Conservation (phyloP, 2,329 filamentous ascomycete species). For the Neonectria magnoliae region DNA sequence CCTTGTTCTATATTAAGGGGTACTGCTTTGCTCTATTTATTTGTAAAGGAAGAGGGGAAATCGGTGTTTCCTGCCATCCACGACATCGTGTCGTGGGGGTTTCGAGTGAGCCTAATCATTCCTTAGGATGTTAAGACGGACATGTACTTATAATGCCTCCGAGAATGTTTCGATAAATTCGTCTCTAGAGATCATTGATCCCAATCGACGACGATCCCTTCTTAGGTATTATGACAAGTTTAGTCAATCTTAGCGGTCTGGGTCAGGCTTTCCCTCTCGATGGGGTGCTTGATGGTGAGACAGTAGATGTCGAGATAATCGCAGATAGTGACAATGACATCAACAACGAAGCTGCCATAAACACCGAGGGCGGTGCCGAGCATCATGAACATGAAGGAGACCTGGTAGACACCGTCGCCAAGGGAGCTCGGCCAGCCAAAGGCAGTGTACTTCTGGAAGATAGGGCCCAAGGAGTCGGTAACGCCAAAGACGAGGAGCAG, state of each 20-base stretch:
- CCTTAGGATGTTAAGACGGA: background rate
- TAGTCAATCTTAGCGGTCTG: conserved; percentile 54
- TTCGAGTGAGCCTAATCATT: background rate
- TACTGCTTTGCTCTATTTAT: background rate
- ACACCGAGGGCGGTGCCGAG: conserved; percentile 86
- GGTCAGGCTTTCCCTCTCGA: conserved; percentile 51
- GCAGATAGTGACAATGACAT: conserved; percentile 97
- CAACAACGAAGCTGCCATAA: conserved; percentile 97
- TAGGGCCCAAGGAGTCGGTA: conserved; percentile 80
- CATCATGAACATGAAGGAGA: conserved; percentile 90
- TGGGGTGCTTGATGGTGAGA: conserved; percentile 90
- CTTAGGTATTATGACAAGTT: background rate
- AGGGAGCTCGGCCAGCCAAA: conserved; percentile 82
- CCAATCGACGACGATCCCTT: background rate
- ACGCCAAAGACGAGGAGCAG: conserved; percentile 82
- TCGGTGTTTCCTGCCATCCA: background rate
- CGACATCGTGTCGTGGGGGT: background rate
- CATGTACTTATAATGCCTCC: background rate
- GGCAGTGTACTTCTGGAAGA: conserved; percentile 66
- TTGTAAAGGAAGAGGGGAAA: background rate
- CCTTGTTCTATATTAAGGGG: background rate
- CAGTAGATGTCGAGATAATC: conserved; percentile 99
- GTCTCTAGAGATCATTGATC: background rate
- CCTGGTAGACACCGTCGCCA: conserved; percentile 83
- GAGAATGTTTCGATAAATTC: background rate